phyloP scores from a whole-genome alignment of 306 rosid genomes.

The Castanea crenata region DNA sequence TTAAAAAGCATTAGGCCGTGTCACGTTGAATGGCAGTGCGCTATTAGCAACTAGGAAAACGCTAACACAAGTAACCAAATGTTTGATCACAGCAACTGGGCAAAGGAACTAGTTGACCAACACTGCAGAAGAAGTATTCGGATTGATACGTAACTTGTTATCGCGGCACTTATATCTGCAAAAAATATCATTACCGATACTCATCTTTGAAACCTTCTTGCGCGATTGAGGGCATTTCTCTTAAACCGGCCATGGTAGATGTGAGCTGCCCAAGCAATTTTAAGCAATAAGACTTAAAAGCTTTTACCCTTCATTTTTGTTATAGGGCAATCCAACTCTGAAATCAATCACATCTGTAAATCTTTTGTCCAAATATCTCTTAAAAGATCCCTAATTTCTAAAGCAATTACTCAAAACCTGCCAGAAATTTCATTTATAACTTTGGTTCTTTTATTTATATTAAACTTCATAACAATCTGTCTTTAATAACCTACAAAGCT shows the following conservation, averaged over 20 bases:
- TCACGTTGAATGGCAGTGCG: too few species aligned
- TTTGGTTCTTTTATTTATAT: not conserved
- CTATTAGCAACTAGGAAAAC: not conserved
- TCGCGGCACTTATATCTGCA: not conserved
- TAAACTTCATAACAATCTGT: too few species aligned
- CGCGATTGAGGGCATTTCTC: not conserved
- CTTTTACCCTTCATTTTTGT: not conserved
- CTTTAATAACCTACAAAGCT: not conserved
- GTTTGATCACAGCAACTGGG: not conserved
- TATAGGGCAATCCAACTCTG: not conserved
- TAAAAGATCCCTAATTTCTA: not conserved
- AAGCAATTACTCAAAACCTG: not conserved
- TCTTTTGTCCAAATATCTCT: not conserved
- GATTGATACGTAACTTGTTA: not conserved
- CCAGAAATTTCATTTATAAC: not conserved
- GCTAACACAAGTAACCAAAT: not conserved
- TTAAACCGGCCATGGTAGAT: not conserved
- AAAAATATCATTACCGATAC: not conserved
- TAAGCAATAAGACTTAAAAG: not conserved
- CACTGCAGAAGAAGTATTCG: too few species aligned
- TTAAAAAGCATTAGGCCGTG: not conserved
- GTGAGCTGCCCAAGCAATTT: not conserved
- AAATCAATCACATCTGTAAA: not conserved
- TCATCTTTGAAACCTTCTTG: not conserved
- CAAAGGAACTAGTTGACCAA: too few species aligned